phyloP scores from a whole-genome alignment of 306 rosid species.

The Pterocarpus macrocarpus region DNA sequence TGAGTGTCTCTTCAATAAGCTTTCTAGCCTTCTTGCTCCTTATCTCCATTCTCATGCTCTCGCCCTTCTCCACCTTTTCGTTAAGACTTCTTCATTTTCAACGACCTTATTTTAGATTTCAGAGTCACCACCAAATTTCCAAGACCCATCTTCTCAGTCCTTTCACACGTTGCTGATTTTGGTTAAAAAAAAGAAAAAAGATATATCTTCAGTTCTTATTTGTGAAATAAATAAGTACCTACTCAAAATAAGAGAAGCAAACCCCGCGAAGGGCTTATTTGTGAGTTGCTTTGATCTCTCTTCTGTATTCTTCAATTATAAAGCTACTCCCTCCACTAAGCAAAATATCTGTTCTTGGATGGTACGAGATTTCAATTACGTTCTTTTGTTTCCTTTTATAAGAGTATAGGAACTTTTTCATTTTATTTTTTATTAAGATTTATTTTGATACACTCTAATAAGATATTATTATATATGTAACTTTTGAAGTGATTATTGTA shows the following conservation, averaged over 20 bases:
- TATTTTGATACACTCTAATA: too few relatives aligned
- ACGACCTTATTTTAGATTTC: constrained; percentile 71
- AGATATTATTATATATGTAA: too few relatives aligned
- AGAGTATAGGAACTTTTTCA: too few relatives aligned
- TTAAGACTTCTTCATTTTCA: constrained; percentile 82
- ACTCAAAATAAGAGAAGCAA: constrained; percentile 1
- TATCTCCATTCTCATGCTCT: constrained; percentile 94
- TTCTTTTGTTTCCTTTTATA: too few relatives aligned
- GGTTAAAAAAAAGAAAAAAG: not conserved
- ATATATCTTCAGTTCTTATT: not conserved
- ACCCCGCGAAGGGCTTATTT: constrained; percentile 16
- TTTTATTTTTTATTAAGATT: too few relatives aligned
- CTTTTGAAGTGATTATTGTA: too few relatives aligned
- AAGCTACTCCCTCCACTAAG: not conserved
- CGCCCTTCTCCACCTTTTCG: constrained; percentile 91
- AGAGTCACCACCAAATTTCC: constrained; percentile 68
- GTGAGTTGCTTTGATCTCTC: constrained; percentile 3
- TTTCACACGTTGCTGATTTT: too few relatives aligned
- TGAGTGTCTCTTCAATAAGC: constrained; percentile 77
- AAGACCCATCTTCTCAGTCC: constrained; percentile 57
- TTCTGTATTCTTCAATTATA: not conserved
- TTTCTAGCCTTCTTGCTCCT: constrained; percentile 85
- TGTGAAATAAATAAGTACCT: not conserved
- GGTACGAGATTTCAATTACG: too few relatives aligned
- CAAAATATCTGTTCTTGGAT: too few relatives aligned